Conservation (phyloP, 768 basidiomycete species). For the Kondoa malvinella region DNA sequence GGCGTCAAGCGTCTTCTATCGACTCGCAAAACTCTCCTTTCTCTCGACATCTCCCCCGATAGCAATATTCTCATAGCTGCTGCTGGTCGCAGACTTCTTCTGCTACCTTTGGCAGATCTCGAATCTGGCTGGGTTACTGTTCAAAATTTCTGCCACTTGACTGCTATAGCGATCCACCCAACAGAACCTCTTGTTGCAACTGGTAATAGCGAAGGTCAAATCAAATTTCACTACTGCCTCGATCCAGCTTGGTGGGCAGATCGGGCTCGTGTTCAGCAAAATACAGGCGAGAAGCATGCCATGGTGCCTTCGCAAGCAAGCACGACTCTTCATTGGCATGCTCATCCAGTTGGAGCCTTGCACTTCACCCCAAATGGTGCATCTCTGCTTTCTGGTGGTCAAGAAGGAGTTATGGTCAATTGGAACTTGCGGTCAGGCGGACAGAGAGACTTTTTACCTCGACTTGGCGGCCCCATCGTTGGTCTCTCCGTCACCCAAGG, state of each 20-base stretch:
- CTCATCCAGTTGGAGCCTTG: constrained; percentile 73
- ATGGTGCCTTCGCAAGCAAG: constrained; percentile 33
- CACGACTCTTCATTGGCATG: constrained; percentile 91
- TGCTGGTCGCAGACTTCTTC: background rate
- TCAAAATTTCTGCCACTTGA: constrained; percentile 59
- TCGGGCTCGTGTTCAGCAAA: background rate
- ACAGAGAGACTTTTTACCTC: constrained; percentile 77
- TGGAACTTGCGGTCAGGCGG: constrained; percentile 75
- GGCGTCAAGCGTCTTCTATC: background rate
- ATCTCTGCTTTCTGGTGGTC: constrained; percentile 81
- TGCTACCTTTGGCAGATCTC: constrained; percentile 24
- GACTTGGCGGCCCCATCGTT: constrained; percentile 71
- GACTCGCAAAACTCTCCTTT: background rate
- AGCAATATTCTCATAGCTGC: background rate
- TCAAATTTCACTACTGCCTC: constrained; percentile 79
- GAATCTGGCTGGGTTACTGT: constrained; percentile 62
- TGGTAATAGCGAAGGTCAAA: constrained; percentile 66
- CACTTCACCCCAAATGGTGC: constrained; percentile 79
- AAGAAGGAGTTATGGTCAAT: constrained; percentile 87
- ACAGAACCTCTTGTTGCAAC: constrained; percentile 86
- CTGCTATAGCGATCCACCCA: constrained; percentile 75
- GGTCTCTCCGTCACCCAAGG: constrained; percentile 42
- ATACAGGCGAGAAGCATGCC: background rate
- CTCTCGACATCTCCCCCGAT: background rate
- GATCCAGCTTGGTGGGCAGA: constrained; percentile 41